Conservation (phyloP, 1,139 yeast species). For the Magnusiomyces tetraspermus region DNA sequence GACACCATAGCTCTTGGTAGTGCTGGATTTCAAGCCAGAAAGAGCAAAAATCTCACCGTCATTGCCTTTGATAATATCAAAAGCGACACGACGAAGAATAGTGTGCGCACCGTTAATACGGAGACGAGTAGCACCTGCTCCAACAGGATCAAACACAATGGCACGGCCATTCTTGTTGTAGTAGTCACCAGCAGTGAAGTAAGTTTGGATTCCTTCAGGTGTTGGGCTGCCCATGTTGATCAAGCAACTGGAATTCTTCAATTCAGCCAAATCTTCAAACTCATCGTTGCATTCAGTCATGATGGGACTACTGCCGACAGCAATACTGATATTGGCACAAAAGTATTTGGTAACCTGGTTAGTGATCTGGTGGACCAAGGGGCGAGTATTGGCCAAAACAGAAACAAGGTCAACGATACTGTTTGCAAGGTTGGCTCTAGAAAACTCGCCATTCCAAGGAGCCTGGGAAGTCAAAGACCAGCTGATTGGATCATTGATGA, state of each 20-base stretch:
- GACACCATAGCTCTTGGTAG: conserved; percentile 41
- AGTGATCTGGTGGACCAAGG: conserved; percentile 81
- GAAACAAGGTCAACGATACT: conserved; percentile 16
- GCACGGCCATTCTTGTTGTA: conserved; percentile 54
- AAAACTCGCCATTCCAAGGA: background rate
- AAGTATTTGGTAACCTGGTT: conserved; percentile 83
- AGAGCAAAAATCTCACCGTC: conserved; percentile 63
- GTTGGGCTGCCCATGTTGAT: conserved; percentile 73
- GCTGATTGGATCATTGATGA: conserved; percentile 18
- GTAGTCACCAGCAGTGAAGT: conserved; percentile 44
- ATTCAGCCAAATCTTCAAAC: conserved; percentile 52
- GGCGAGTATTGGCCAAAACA: conserved; percentile 27
- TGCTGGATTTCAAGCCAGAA: conserved; percentile 31
- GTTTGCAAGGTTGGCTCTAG: conserved; percentile 4
- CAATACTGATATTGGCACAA: conserved; percentile 81
- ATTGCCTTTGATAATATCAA: conserved; percentile 76
- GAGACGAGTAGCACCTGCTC: conserved; percentile 69
- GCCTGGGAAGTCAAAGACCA: conserved; percentile 11
- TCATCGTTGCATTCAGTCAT: conserved; percentile 79
- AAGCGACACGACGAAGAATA: conserved; percentile 49
- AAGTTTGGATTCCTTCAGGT: conserved; percentile 37
- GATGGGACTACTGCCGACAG: conserved; percentile 80
- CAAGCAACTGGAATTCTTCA: conserved; percentile 43
- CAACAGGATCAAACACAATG: conserved; percentile 83
- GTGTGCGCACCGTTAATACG: conserved; percentile 43